Conservation (phyloP, 2,329 filamentous ascomycete genomes). For the Cladosporium halotolerans region DNA sequence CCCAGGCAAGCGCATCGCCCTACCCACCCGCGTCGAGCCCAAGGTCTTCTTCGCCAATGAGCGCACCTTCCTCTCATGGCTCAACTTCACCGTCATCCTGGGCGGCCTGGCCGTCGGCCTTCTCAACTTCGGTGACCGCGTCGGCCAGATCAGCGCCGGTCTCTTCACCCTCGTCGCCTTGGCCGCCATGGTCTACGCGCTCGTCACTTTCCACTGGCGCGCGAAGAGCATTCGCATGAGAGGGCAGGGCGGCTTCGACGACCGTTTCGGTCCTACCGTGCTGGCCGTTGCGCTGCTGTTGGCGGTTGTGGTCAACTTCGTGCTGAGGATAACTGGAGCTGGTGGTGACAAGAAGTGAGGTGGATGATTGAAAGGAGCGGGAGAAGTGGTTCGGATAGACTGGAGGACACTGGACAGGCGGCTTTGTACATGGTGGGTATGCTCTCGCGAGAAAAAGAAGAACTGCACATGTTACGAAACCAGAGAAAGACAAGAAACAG, state of each 20-base stretch:
- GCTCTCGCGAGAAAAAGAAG: background rate
- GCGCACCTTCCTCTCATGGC: slow-evolving; percentile 97
- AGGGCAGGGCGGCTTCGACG: slow-evolving; percentile 93
- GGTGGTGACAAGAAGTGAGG: slow-evolving; percentile 7
- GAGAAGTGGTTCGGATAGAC: background rate
- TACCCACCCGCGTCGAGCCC: slow-evolving; percentile 94
- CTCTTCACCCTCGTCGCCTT: slow-evolving; percentile 93
- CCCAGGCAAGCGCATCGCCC: slow-evolving; percentile 92
- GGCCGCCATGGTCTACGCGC: slow-evolving; percentile 89
- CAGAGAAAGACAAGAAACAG: background rate
- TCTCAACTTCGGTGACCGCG: slow-evolving; percentile 92
- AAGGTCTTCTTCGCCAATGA: slow-evolving; percentile 99
- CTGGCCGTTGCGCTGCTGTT: slow-evolving; percentile 78
- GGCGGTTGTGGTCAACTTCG: slow-evolving; percentile 94
- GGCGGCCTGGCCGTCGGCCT: slow-evolving; percentile 94
- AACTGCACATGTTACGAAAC: background rate
- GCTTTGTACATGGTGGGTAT: background rate
- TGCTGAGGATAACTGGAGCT: slow-evolving; percentile 57
- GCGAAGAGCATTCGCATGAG: slow-evolving; percentile 85
- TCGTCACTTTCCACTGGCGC: slow-evolving; percentile 95
- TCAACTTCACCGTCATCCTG: slow-evolving; percentile 98
- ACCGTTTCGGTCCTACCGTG: slow-evolving; percentile 87
- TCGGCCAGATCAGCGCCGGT: slow-evolving; percentile 88
- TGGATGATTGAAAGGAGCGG: background rate
- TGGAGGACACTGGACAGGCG: background rate